A percentile compares a stretch with the other conserved stretches of the same genome.
phyloP scores from a whole-genome alignment of 208 protist species.

The Leishmania aethiopica region DNA sequence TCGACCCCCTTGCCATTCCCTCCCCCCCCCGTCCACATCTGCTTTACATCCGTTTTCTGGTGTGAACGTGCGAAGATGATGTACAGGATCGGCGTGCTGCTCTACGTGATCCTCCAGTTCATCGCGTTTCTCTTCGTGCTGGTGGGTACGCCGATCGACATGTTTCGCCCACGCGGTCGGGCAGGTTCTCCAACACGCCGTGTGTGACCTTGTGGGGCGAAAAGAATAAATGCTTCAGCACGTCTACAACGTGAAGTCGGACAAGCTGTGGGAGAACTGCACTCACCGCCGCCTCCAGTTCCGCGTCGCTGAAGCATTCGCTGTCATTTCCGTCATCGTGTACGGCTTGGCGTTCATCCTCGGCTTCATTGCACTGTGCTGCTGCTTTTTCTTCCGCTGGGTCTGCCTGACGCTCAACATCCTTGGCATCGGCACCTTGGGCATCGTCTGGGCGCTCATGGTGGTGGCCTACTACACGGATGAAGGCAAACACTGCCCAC shows the following conservation, averaged over 20 bases:
- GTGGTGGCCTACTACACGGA: constrained; percentile 21
- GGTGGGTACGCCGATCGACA: constrained; percentile 56
- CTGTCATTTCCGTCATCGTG: no score
- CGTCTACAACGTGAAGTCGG: no score
- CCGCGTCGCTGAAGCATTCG: constrained; percentile 30
- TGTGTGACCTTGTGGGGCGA: neutral
- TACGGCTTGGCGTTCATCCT: constrained; percentile 28
- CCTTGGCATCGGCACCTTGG: constrained; percentile 18
- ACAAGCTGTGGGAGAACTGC: no score
- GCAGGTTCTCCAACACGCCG: neutral
- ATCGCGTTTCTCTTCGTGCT: constrained; percentile 53
- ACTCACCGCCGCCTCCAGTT: constrained; percentile 16
- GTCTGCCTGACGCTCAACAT: constrained; percentile 39
- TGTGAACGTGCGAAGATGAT: neutral
- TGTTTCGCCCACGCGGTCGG: constrained; percentile 36
- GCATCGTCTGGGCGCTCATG: constrained; percentile 43
- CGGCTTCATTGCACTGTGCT: constrained; percentile 40
- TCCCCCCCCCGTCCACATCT: no score
- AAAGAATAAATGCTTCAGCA: constrained; percentile 26
- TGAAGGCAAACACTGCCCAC: neutral
- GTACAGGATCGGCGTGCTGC: neutral
- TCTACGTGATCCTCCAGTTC: constrained; percentile 56
- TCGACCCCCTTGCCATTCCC: no score
- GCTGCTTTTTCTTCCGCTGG: constrained; percentile 45
- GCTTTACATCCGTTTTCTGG: no score